These are phyloP conservation scores for Tetrahymena malaccensis DNA, from an alignment of 73 alveolate genomes.

Conservation along the genomic window DNA sequence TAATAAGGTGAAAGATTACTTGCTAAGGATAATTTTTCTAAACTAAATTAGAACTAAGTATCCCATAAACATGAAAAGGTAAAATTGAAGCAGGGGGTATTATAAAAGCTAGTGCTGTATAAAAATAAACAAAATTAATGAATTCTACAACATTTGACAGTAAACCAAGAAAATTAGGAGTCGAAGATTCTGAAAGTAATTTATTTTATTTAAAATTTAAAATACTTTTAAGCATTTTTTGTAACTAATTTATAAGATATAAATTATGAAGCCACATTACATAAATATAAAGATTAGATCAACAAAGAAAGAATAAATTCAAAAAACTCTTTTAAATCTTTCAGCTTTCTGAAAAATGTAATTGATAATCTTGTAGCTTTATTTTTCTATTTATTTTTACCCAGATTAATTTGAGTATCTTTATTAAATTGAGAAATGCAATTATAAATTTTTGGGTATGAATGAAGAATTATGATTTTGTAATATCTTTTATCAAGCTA, in stretches of 20 bases:
- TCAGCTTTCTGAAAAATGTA: conserved; percentile 22
- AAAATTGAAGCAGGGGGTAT: conserved; percentile 82
- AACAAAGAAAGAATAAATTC: conserved; percentile 55
- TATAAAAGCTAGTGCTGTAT: conserved; percentile 69
- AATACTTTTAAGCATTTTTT: not conserved
- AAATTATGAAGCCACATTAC: conserved; percentile 40
- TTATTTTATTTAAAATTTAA: not conserved
- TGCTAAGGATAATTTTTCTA: conserved; percentile 59
- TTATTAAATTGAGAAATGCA: too few species aligned
- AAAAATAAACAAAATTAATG: conserved; percentile 66
- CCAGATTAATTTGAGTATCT: too few species aligned
- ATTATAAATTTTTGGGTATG: too few species aligned
- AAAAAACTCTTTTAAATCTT: conserved; percentile 45
- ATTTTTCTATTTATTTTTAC: too few species aligned
- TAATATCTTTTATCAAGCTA: too few species aligned
- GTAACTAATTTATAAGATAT: not conserved
- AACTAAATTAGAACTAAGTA: conserved; percentile 63
- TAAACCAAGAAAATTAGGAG: conserved; percentile 11
- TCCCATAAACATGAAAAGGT: conserved; percentile 79
- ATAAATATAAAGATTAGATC: conserved; percentile 42
- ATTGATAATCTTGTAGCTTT: too few species aligned
- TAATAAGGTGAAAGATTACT: conserved; percentile 76
- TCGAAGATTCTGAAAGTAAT: conserved; percentile 42
- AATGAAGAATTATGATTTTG: too few species aligned
- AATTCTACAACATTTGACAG: conserved; percentile 36